Conservation (phyloP, 176 grass and related monocot species). For the Paspalum vaginatum region DNA sequence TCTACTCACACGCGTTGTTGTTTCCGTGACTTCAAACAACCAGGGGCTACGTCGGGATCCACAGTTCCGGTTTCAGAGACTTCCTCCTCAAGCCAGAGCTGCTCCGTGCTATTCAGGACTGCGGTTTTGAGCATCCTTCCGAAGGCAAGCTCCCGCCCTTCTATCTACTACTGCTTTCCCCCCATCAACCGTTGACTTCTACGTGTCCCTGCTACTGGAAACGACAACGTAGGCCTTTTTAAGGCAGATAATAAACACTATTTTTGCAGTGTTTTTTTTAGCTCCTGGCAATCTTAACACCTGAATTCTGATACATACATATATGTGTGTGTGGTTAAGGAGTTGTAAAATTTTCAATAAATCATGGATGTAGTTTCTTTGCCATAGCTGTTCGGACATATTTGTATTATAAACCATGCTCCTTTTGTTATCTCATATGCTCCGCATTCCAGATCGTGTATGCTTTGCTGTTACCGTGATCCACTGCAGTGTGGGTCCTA, state of each 20-base stretch:
- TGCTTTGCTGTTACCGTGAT: neutral
- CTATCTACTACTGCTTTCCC: neutral
- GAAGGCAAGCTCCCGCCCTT: constrained; percentile 64
- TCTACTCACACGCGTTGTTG: neutral
- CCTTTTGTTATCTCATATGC: neutral
- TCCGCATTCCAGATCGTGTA: neutral
- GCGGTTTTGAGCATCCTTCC: constrained; percentile 97
- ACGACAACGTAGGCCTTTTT: too few relatives aligned
- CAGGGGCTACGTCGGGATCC: constrained; percentile 98
- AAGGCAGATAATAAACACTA: neutral
- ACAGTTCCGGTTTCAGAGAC: constrained; percentile 98
- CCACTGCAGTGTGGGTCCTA: neutral
- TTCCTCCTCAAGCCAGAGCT: constrained; percentile 98
- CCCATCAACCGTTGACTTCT: neutral
- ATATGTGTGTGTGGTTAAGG: too few relatives aligned
- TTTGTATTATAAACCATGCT: neutral
- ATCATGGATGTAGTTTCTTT: neutral
- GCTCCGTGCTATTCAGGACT: constrained; percentile 94
- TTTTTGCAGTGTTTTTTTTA: too few relatives aligned
- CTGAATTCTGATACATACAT: neutral
- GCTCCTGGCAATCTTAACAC: neutral
- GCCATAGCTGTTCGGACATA: neutral
- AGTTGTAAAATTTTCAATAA: neutral
- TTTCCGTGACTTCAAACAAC: neutral
- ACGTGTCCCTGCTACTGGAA: neutral